Evolutionary conservation across 345 rosid species (phyloP).

Genomic region (Citrus glauca): DNA sequence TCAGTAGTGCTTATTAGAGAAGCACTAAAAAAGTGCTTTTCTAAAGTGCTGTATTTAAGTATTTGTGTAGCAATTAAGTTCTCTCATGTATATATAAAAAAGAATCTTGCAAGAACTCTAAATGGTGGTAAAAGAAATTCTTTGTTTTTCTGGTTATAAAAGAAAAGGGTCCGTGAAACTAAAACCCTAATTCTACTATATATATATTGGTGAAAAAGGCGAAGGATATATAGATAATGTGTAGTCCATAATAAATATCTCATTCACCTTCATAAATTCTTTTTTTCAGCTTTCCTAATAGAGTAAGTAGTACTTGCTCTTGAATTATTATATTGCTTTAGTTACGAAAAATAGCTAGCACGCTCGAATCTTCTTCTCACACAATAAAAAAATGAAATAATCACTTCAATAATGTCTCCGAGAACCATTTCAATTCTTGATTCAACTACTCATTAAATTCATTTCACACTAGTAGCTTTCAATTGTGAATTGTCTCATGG

Average conservation of each 20-base stretch:
- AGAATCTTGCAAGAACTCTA: too few relatives aligned
- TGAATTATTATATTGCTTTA: background rate
- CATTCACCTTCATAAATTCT: background rate
- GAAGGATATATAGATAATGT: background rate
- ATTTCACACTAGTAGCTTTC: slow-evolving; percentile 25
- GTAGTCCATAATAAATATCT: background rate
- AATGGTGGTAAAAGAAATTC: background rate
- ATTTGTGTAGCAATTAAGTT: too few relatives aligned
- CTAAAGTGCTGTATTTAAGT: background rate
- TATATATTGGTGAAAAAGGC: background rate
- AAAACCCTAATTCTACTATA: background rate
- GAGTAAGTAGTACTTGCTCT: slow-evolving; percentile 3
- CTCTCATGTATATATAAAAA: background rate
- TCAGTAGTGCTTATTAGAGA: background rate
- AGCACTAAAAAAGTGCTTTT: background rate
- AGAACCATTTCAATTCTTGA: background rate
- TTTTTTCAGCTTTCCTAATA: slow-evolving; percentile 1
- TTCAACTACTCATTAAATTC: slow-evolving; percentile 1
- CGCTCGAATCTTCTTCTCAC: background rate
- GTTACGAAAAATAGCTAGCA: background rate
- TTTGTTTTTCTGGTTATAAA: background rate
- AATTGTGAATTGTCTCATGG: slow-evolving; percentile 13
- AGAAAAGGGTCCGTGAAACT: background rate
- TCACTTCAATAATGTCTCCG: slow-evolving; percentile 10
- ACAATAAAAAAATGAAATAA: background rate